Conservation (phyloP, 371 early-diverging fungal genomes). For the Saksenaea oblongispora region DNA sequence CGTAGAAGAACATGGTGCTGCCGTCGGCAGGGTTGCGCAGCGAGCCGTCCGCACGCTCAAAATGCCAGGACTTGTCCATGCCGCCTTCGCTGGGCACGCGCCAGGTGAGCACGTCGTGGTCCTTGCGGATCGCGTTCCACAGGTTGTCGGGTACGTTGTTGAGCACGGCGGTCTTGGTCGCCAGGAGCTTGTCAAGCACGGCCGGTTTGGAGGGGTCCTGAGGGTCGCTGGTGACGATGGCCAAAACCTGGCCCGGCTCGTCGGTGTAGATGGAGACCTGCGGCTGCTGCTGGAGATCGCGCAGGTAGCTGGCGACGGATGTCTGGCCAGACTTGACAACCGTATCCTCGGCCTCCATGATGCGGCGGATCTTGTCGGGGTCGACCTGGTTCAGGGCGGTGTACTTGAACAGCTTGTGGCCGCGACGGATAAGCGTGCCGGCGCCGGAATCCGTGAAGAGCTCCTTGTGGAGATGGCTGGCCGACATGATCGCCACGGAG, state of each 20-base stretch:
- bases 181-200: slow-evolving; percentile 29
- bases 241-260: slow-evolving; percentile 85
- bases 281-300: slow-evolving; percentile 56
- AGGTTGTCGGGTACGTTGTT: slow-evolving; percentile 91
- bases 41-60: slow-evolving; percentile 92
- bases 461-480: slow-evolving; percentile 95
- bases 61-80: slow-evolving; percentile 79
- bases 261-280: slow-evolving; percentile 76
- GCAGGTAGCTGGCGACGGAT: slow-evolving; percentile 77
- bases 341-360: slow-evolving; percentile 78
- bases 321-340: slow-evolving; percentile 63
- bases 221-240: slow-evolving; percentile 69
- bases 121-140: slow-evolving; percentile 78
- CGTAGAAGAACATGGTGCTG: slow-evolving; percentile 90
- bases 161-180: slow-evolving; percentile 73
- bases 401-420: slow-evolving; percentile 82
- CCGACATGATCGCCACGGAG: slow-evolving; percentile 95
- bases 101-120: slow-evolving; percentile 58
- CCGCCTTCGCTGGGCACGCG: slow-evolving; percentile 47
- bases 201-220: slow-evolving; percentile 53
- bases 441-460: slow-evolving; percentile 96
- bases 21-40: slow-evolving; percentile 61
- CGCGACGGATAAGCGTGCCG: slow-evolving; percentile 94
- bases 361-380: slow-evolving; percentile 79
- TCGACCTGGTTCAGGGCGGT: slow-evolving; percentile 69